phyloP scores from a whole-genome alignment of 23 red algal genomes.

The Gracilaria domingensis region DNA sequence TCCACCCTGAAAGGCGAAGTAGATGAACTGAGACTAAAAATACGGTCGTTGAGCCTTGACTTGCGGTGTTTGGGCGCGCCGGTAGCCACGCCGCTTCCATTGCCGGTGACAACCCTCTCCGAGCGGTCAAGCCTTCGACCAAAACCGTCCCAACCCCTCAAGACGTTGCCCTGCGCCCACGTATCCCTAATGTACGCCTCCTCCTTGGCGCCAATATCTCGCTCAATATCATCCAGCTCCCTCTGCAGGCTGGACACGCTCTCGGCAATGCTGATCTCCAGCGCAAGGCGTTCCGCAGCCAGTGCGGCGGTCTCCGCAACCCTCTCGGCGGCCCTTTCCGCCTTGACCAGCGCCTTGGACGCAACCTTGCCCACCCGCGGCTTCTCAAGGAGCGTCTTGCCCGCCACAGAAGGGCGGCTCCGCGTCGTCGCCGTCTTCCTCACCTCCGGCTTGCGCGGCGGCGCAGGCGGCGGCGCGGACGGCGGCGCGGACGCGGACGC shows the following conservation, averaged over 20 bases:
- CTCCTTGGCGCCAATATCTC: slow-evolving; percentile 51
- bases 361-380: background rate
- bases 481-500: background rate
- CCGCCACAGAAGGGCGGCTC: background rate
- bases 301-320: slow-evolving; percentile 5
- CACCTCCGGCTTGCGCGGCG: background rate
- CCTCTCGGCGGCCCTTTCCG: background rate
- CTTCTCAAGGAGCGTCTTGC: background rate
- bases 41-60: slow-evolving; percentile 35
- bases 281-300: background rate
- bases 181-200: slow-evolving; percentile 79
- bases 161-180: slow-evolving; percentile 84
- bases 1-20: slow-evolving; percentile 41
- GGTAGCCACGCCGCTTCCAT: slow-evolving; percentile 40
- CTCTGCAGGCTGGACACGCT: background rate
- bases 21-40: slow-evolving; percentile 55
- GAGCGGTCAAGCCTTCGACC: slow-evolving; percentile 45
- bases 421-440: background rate
- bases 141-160: slow-evolving; percentile 81
- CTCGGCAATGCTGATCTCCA: background rate
- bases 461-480: background rate
- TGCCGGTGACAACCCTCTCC: background rate
- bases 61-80: slow-evolving; percentile 58
- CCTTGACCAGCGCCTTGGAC: slow-evolving; percentile 18
- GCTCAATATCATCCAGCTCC: slow-evolving; percentile 17